phyloP scores from a whole-genome alignment of 257 asterid species.

The Jacaranda copaia region DNA sequence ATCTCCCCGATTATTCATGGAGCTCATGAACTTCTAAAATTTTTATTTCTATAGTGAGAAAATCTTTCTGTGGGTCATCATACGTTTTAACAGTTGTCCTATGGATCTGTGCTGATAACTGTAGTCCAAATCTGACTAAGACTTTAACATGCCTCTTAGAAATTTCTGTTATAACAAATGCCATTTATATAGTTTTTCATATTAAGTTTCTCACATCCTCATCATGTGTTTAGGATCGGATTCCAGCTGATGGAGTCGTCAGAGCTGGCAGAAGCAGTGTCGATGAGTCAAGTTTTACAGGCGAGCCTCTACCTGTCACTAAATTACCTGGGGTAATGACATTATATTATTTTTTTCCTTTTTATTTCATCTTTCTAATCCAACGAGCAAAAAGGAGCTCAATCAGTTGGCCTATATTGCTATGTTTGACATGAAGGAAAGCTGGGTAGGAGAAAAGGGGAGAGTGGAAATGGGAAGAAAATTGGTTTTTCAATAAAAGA shows the following conservation, averaged over 20 bases:
- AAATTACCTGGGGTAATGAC: conserved; percentile 97
- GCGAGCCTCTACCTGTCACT: conserved; percentile 95
- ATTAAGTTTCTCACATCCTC: conserved; percentile 17
- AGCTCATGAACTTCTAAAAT: conserved; percentile 17
- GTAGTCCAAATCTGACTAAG: conserved; percentile 1
- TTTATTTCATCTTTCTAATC: conserved; percentile 22
- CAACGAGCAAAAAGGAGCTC: neutral
- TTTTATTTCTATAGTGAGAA: neutral
- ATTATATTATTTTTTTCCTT: conserved; percentile 17
- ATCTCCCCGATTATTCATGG: conserved; percentile 19
- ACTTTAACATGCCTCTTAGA: neutral
- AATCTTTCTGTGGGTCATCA: conserved; percentile 26
- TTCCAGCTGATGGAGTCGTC: conserved; percentile 98
- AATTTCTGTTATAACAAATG: too few species aligned
- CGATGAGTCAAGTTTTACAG: conserved; percentile 97
- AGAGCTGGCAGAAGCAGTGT: conserved; percentile 93
- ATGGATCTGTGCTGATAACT: conserved; percentile 23
- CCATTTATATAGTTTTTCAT: conserved; percentile 13
- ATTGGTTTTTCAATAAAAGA: neutral
- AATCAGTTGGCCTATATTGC: neutral
- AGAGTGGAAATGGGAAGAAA: neutral
- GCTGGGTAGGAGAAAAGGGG: conserved; percentile 20
- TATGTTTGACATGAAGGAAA: conserved; percentile 22
- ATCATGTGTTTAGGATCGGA: conserved; percentile 75
- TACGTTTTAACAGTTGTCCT: conserved; percentile 5